Evolutionary conservation across 495 filamentous ascomycete genomes (phyloP).

Genomic region (Aspergillus bridgeri): DNA sequence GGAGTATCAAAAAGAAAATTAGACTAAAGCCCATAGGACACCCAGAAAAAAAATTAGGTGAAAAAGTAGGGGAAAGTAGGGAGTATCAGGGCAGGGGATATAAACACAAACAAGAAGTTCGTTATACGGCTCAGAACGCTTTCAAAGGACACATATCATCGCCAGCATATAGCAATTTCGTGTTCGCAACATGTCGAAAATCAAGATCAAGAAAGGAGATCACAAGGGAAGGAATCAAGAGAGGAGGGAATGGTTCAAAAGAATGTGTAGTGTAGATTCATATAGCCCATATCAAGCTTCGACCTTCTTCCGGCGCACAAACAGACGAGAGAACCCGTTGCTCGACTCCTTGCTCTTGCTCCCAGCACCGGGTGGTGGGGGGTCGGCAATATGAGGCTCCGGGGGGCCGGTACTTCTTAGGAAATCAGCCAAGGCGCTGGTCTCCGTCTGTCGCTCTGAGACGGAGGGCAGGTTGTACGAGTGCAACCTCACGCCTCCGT

Average conservation of each 20-base stretch:
- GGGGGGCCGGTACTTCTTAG: conserved; percentile 75
- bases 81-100: conserved; percentile 1
- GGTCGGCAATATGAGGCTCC: conserved; percentile 24
- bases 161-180: conserved; percentile 18
- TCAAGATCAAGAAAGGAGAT: conserved; percentile 11
- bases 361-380: conserved; percentile 10
- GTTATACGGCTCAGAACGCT: conserved; percentile 32
- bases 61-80: neutral
- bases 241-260: conserved; percentile 4
- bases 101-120: conserved; percentile 12
- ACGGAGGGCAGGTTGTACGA: conserved; percentile 17
- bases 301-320: conserved; percentile 42
- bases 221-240: neutral
- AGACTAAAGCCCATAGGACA: neutral
- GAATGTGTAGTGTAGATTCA: neutral
- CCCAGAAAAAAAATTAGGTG: neutral
- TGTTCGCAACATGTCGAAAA: conserved; percentile 7
- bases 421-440: conserved; percentile 77
- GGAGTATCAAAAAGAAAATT: neutral
- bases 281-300: conserved; percentile 24
- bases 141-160: conserved; percentile 22
- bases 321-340: conserved; percentile 35
- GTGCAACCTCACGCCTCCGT: conserved; percentile 22
- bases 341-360: conserved; percentile 26
- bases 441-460: conserved; percentile 43